Evolutionary conservation across 768 basidiomycete genomes (phyloP), one percentile per base, ranked within the genome.

Genomic region (Nidularia sp.): DNA sequence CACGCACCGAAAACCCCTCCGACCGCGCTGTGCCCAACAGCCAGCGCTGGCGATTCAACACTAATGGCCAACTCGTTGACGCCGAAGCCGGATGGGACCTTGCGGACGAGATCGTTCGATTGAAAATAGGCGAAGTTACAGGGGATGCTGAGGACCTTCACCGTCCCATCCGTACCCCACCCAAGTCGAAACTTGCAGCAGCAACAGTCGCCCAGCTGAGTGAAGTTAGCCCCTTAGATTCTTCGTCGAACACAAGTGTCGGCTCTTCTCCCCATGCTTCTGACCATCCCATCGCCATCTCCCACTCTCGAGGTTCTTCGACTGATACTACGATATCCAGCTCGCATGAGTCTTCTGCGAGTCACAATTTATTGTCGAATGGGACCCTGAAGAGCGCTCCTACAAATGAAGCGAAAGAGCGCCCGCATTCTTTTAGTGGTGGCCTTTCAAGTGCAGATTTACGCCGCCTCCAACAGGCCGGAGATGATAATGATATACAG

Each of bases 251-350:
- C 61, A 76, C 82, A 49, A 90, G 88, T 63, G 72, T 83, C 47
- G 85, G 82, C 59, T 90, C 88, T 47, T 88, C 88, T 34, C 86
- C 88, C 15, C 81, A 84, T 50, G 69, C 78, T 43, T 78, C 83
- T 55, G 86, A 88, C 57, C 84, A 86, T 66, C 78, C 79, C 54
- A 81, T 84, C 60, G 76, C 70, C 49, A 75, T 81, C 31, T 84
- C 85, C 56, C 89, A 90, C 67, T 90, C 89, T 56, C 83, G 89
- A 50, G 90, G 86, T 49, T 90, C 88, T 29, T 90, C 90, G n/a
- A 83, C 85, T 56, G 89, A 90, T 68, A 86, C 85, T 33, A 78
- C 84, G 31, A 73, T 77, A 47, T 83, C 81, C 4, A 76, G 73
- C 62, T 80, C 81, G 51, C 85, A 81, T 54, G 79, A 78, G 52